Base-by-base conservation (phyloP, 2,329 filamentous ascomycete genomes). In the Biscogniauxia mediterranea region DNA sequence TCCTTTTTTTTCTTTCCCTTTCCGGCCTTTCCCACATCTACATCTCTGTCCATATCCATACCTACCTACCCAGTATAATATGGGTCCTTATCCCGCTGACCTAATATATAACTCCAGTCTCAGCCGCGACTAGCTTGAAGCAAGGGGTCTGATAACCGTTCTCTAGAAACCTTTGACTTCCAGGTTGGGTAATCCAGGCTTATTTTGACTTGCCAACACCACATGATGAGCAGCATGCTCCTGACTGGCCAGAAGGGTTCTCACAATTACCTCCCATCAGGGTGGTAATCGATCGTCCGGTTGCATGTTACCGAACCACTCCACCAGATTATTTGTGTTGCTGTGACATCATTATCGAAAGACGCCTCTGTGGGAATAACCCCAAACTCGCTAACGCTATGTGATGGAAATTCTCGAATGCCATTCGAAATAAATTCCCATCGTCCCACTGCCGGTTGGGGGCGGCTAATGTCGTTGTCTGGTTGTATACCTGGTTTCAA, bases 321-420 rank as follows among this genome's bases (percentile, higher is more conserved):
- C 5, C 11, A n/a, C 38, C 38, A 46, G 38, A 46, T 28, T 28
- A 58, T 63, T 55, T 46, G 57, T 55, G 61, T 59, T 56, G 19
- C 49, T 52, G 61, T 67, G 65, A 67, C 65, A 67, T 67, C 65
- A 65, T 64, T 55, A 64, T 65, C 65, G 63, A 67, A 63, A 67
- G 63, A 65, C 46, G 19, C 8, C 51, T 57, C 59, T 65, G 52
- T 20, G 52, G 28, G 28, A 55, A 46, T 17, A 15, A 25, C 54
- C 38, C 38, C 25, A 32, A 54, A 25, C 25, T 32, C 52, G 25
- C 20, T 32, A 32, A 26, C 52, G 49, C n/a, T 38, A 46, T 46
- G 38, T 46, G 38, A 52, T 23, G 55, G 61, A 54, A 57, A 63
- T 52, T 61, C 32, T 65, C 53, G 61, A 58, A 42, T 49, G 54